phyloP scores from a whole-genome alignment of 2,329 filamentous ascomycete species.

The Hysterium pulicare region DNA sequence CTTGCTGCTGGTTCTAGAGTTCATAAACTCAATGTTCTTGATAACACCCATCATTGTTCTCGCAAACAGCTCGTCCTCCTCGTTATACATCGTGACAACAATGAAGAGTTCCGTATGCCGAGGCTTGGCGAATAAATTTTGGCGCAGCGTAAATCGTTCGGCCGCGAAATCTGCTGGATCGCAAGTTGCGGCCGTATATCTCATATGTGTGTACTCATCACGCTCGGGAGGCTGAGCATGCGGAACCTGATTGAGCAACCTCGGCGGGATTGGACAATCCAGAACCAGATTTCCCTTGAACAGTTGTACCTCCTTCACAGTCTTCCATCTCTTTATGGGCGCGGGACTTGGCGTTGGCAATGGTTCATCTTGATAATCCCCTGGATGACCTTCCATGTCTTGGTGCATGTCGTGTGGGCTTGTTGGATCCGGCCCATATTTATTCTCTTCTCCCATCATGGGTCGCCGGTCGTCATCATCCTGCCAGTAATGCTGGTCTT shows the following conservation, averaged over 20 bases:
- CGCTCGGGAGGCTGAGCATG: conserved; percentile 77
- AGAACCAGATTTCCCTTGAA: conserved; percentile 96
- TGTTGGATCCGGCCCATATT: conserved; percentile 59
- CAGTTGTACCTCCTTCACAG: conserved; percentile 95
- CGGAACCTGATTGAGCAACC: conserved; percentile 79
- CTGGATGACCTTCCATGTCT: conserved; percentile 18
- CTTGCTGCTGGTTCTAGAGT: conserved; percentile 85
- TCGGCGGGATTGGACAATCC: conserved; percentile 90
- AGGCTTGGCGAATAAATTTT: conserved; percentile 87
- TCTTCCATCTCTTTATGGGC: conserved; percentile 88
- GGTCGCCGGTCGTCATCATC: conserved; percentile 71
- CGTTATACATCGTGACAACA: conserved; percentile 98
- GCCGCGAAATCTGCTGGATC: conserved; percentile 86
- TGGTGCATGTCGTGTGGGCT: conserved; percentile 44
- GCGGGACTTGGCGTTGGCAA: conserved; percentile 52
- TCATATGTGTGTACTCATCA: conserved; percentile 83
- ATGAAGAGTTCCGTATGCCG: conserved; percentile 94
- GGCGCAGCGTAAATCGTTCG: conserved; percentile 85
- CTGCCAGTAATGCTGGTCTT: conserved; percentile 56
- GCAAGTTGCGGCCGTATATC: conserved; percentile 92
- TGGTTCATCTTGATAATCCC: conserved; percentile 41
- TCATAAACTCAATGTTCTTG: conserved; percentile 99
- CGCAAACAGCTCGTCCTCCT: conserved; percentile 93
- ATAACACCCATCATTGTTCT: conserved; percentile 95
- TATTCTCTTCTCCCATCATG: conserved; percentile 65